Evolutionary conservation across 2,329 filamentous ascomycete genomes (phyloP).

Genomic region (Sarocladium oryzae): DNA sequence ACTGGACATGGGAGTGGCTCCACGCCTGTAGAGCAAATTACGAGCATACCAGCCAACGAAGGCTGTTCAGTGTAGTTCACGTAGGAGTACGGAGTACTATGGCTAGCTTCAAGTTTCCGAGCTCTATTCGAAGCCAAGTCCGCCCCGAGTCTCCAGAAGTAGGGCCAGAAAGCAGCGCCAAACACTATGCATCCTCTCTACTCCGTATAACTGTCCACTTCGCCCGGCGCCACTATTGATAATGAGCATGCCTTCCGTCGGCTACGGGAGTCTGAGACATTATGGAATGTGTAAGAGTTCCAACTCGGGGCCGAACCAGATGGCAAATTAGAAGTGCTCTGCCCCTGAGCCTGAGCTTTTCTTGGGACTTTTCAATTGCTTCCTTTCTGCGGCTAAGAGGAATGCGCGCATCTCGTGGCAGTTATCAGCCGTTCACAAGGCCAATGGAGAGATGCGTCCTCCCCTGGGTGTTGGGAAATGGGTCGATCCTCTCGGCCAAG

Average conservation of each 20-base stretch:
- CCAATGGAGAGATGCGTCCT: background rate
- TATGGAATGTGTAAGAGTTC: background rate
- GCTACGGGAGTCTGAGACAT: background rate
- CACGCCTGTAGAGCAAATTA: no score
- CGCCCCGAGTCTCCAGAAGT: no score
- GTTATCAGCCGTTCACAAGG: background rate
- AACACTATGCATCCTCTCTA: no score
- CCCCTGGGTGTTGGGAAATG: background rate
- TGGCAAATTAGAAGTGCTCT: background rate
- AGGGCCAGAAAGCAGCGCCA: no score
- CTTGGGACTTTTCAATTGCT: background rate
- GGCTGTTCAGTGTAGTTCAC: no score
- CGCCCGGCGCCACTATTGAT: background rate
- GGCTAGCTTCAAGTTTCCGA: no score
- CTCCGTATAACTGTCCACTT: no score
- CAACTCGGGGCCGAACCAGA: background rate
- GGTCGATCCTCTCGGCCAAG: background rate
- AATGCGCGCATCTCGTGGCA: background rate
- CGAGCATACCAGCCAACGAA: no score
- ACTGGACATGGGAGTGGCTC: no score
- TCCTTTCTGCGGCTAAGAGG: background rate
- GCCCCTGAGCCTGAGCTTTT: conserved; percentile 2
- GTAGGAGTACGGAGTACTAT: no score
- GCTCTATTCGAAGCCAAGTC: no score
- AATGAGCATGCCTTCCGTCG: background rate